Conservation (phyloP, 1,139 yeast species). For the Saccharomycopsis crataegensis region DNA sequence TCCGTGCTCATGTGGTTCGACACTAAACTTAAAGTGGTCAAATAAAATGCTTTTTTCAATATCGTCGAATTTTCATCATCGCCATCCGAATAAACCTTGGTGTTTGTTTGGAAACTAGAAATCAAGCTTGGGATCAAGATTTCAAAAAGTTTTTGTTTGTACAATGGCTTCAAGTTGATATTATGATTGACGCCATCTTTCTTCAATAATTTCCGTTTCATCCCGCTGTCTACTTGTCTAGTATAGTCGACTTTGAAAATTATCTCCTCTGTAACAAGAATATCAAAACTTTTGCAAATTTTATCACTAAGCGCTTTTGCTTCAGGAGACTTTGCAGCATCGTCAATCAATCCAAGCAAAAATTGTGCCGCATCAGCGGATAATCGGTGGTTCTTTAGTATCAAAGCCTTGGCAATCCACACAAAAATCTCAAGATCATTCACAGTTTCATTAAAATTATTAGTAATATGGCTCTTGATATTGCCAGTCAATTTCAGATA, state of each 20-base stretch:
- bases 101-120: constrained; percentile 28
- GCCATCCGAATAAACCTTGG: background rate
- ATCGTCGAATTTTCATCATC: background rate
- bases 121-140: constrained; percentile 44
- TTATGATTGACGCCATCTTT: constrained; percentile 32
- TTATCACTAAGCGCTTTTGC: constrained; percentile 26
- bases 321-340: constrained; percentile 19
- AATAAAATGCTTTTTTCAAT: constrained; percentile 36
- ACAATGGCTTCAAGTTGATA: constrained; percentile 54
- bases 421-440: constrained; percentile 38
- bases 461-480: background rate
- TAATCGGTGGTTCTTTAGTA: constrained; percentile 46
- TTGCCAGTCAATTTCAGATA: background rate
- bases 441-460: background rate
- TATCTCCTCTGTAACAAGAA: constrained; percentile 59
- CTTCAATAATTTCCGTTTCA: background rate
- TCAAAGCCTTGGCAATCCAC: constrained; percentile 69
- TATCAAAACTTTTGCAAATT: constrained; percentile 51
- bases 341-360: constrained; percentile 31
- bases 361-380: constrained; percentile 36
- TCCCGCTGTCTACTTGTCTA: constrained; percentile 8
- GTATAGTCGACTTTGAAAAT: constrained; percentile 40
- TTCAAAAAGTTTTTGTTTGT: constrained; percentile 73
- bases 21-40: constrained; percentile 61
- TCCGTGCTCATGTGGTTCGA: constrained; percentile 57